These are phyloP conservation scores for Cucurbita pepo DNA, from an alignment of 306 rosid genomes.

Conservation along the genomic window DNA sequence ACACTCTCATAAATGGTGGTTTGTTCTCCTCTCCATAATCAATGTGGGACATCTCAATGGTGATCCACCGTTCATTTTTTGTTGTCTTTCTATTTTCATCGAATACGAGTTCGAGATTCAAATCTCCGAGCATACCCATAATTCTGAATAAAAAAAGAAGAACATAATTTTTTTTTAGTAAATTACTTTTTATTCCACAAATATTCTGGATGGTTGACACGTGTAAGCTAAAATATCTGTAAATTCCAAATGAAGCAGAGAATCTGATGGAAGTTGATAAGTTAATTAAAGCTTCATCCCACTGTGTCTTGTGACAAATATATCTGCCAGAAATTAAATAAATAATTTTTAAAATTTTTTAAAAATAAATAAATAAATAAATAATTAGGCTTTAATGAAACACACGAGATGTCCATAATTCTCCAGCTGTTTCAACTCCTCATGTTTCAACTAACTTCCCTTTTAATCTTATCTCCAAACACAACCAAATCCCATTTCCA, in stretches of 20 bases:
- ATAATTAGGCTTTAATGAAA: slow-evolving; percentile 6
- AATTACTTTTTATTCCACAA: too few relatives aligned
- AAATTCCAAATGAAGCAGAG: background rate
- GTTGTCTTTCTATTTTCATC: too few relatives aligned
- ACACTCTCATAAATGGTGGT: too few relatives aligned
- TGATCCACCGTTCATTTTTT: too few relatives aligned
- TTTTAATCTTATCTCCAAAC: background rate
- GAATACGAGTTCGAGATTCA: too few relatives aligned
- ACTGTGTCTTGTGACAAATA: background rate
- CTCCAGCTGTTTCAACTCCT: slow-evolving; percentile 25
- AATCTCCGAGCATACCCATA: too few relatives aligned
- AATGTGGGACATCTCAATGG: too few relatives aligned
- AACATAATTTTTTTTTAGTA: too few relatives aligned
- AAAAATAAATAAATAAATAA: background rate
- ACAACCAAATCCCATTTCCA: background rate
- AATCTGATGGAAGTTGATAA: background rate
- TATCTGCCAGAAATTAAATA: background rate
- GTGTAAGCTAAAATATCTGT: background rate
- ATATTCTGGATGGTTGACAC: background rate
- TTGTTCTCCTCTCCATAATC: too few relatives aligned
- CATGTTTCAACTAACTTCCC: slow-evolving; percentile 28
- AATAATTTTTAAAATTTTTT: too few relatives aligned
- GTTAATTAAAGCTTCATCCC: background rate
- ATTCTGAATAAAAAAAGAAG: too few relatives aligned
- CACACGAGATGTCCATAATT: slow-evolving; percentile 40